phyloP scores from a whole-genome alignment of 1,139 yeast genomes.

The Sugiyamaella grinbergsii region DNA sequence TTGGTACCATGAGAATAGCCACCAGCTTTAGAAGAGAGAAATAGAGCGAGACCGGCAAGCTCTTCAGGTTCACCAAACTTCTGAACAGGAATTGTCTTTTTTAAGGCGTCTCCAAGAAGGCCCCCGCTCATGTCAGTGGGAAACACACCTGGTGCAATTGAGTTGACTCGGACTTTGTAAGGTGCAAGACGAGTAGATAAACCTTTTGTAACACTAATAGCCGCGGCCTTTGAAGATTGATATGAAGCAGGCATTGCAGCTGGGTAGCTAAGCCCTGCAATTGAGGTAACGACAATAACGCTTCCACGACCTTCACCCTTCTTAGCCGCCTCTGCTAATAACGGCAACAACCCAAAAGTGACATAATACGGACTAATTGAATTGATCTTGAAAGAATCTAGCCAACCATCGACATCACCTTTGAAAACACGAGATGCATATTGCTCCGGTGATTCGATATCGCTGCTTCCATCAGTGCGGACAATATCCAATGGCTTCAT shows the following conservation, averaged over 20 bases:
- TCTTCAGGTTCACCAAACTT: constrained; percentile 22
- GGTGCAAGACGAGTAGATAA: constrained; percentile 49
- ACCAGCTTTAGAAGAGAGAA: constrained; percentile 58
- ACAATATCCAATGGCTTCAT: constrained; percentile 14
- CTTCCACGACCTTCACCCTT: constrained; percentile 35
- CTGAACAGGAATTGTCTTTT: constrained; percentile 19
- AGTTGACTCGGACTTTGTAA: constrained; percentile 22
- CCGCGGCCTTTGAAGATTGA: constrained; percentile 84
- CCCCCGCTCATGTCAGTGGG: constrained; percentile 22
- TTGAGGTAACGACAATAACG: constrained; percentile 81
- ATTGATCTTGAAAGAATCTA: constrained; percentile 19
- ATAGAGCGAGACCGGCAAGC: constrained; percentile 34
- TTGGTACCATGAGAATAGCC: constrained; percentile 69
- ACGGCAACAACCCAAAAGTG: constrained; percentile 24
- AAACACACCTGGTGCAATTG: constrained; percentile 23
- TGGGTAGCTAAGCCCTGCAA: constrained; percentile 74
- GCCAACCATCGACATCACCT: constrained; percentile 27
- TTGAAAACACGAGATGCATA: constrained; percentile 20
- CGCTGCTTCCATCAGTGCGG: neutral
- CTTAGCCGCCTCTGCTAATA: constrained; percentile 24
- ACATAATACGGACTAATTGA: constrained; percentile 22
- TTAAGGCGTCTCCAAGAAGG: constrained; percentile 13
- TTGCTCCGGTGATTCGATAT: constrained; percentile 19
- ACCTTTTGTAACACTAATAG: constrained; percentile 68
- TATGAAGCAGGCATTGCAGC: constrained; percentile 84